Base-by-base conservation (phyloP, 2,329 filamentous ascomycete genomes). In the Chrysoporthe puriensis region DNA sequence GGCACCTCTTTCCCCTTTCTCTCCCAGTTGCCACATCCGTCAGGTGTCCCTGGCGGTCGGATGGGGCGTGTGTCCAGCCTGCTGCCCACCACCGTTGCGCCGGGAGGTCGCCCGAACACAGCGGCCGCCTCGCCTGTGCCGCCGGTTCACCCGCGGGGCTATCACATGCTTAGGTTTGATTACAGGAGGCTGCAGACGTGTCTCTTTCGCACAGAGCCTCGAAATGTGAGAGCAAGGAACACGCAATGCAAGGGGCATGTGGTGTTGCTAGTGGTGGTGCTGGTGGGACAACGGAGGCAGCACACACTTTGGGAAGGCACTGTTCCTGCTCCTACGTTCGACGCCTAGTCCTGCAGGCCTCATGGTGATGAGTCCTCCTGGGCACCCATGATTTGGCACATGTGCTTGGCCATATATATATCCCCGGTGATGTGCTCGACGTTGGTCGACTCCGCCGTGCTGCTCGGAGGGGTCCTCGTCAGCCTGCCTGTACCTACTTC, bases 1-100 rank as follows among this genome's bases (percentile, higher is more conserved):
- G 34, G 32, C 34, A 16, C 9, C 7, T 57, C 32, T 57, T 57
- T 57, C 54, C 54, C 40, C 14, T 48, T 34, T 48, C 59, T 32
- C 43, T 32, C 26, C 26, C 43, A 61, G 43, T 46, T 61, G 59
- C 59, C 59, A 6, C 40, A 46, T 61, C 14, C 6, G 43, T 61
- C 59, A 60, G 21, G 40, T 48, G 59, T 60, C 43, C 5, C 42
- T 43, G 32, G 43, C n/a, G 59, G 21, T 32, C 42, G 36, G 43
- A 61, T 61, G 59, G 11, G 14, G 21, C n/a, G 11, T 46, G 21
- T 18, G 36, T 9, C 40, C 34, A 59, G 57, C n/a, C 8, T 26
- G 14, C 21, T 60, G 40, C 21, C 21, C 21, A 14, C 26, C 13
- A 32, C 26, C 14, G 50, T 16, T 32, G 26, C 16, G 50, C 21